Evolutionary conservation across 1,284 basidiomycete species (phyloP).

Genomic region (Neonothopanus nambi): DNA sequence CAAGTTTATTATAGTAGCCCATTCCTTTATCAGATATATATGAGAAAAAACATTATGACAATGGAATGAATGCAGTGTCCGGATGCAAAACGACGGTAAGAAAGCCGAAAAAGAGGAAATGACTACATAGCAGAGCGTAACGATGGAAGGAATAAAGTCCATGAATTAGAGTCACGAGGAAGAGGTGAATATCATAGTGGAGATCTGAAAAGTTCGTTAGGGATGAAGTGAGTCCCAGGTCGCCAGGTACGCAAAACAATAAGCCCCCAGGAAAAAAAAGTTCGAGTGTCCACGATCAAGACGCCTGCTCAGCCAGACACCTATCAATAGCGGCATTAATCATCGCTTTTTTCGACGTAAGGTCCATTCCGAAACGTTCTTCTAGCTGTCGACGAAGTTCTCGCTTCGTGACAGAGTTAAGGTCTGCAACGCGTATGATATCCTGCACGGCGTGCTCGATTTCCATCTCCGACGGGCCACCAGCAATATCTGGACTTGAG

Average conservation of each 20-base stretch:
- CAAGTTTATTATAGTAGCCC: no score
- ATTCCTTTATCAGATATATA: no score
- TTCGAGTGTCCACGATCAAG: background rate
- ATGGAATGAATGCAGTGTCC: no score
- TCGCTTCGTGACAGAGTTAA: constrained; percentile 89
- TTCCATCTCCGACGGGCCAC: constrained; percentile 63
- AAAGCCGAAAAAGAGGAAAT: background rate
- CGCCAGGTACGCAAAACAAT: background rate
- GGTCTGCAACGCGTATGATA: constrained; percentile 74
- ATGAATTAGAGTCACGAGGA: background rate
- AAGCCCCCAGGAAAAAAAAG: background rate
- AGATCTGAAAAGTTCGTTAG: background rate
- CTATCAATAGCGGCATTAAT: constrained; percentile 77
- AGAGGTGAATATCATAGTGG: background rate
- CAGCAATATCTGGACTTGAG: constrained; percentile 49
- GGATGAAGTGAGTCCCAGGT: background rate
- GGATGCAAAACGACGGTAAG: background rate
- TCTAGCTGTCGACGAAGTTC: constrained; percentile 83
- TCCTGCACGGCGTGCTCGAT: constrained; percentile 73
- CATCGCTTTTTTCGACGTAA: constrained; percentile 61
- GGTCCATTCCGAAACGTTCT: constrained; percentile 73
- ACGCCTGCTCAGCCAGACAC: constrained; percentile 17
- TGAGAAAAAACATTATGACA: no score
- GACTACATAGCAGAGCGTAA: no score
- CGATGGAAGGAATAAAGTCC: background rate